These are phyloP conservation scores for Boletus reticuloceps DNA, from an alignment of 768 basidiomycete genomes.

Conservation along the genomic window DNA sequence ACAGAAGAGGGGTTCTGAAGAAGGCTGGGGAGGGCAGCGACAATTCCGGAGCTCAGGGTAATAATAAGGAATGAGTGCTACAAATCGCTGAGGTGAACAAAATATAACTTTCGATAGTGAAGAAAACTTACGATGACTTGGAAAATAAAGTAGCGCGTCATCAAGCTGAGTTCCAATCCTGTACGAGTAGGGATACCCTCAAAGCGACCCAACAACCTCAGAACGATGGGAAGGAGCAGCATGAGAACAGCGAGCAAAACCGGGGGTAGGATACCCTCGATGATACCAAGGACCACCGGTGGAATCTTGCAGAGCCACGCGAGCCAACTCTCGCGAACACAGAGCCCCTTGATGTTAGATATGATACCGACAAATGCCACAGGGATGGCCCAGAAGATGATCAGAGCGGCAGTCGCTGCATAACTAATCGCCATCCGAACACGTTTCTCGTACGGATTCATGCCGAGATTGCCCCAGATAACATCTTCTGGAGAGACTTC, in stretches of 20 bases:
- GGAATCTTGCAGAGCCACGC: slow-evolving; percentile 82
- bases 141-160: slow-evolving; percentile 92
- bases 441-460: slow-evolving; percentile 88
- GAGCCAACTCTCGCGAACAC: slow-evolving; percentile 64
- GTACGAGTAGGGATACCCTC: slow-evolving; percentile 89
- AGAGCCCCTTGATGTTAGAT: slow-evolving; percentile 76
- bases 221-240: slow-evolving; percentile 82
- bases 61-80: slow-evolving; percentile 95
- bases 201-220: slow-evolving; percentile 76
- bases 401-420: slow-evolving; percentile 71
- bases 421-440: slow-evolving; percentile 67
- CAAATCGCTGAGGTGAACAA: neutral
- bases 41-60: slow-evolving; percentile 79
- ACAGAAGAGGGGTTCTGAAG: slow-evolving; percentile 65
- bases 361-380: slow-evolving; percentile 83
- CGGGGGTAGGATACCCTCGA: slow-evolving; percentile 86
- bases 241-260: slow-evolving; percentile 87
- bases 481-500: slow-evolving; percentile 89
- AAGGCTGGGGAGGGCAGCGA: slow-evolving; percentile 64
- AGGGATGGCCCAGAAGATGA: slow-evolving; percentile 88
- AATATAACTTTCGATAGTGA: neutral
- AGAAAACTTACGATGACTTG: slow-evolving; percentile 73
- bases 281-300: slow-evolving; percentile 66
- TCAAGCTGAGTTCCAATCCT: slow-evolving; percentile 83
- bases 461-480: slow-evolving; percentile 84